Conservation (phyloP, 139 green algal species). For the Auxenochlorella pyrenoidosa region DNA sequence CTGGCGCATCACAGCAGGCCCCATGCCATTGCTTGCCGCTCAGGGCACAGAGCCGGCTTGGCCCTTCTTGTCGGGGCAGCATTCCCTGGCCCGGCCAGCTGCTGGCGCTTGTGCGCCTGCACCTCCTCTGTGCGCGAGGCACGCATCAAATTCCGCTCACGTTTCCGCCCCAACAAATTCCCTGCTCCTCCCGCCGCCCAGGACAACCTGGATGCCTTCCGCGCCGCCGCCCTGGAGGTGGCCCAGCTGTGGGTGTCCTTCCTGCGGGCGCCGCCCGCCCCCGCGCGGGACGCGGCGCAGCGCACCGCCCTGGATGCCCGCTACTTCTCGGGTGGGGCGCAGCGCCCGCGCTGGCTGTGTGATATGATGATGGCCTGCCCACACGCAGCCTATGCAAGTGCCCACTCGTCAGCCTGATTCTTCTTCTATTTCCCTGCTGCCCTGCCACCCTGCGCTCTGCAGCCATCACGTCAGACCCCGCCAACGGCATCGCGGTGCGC, state of each 20-base stretch:
- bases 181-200: background rate
- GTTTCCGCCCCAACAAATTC: background rate
- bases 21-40: too few relatives aligned
- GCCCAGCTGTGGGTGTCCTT: conserved; percentile 10
- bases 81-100: too few relatives aligned
- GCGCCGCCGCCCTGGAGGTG: background rate
- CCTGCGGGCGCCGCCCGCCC: background rate
- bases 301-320: background rate
- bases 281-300: background rate
- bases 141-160: too few relatives aligned
- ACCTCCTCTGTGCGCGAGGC: background rate
- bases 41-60: too few relatives aligned
- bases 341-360: too few relatives aligned
- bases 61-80: too few relatives aligned
- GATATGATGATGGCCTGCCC: too few relatives aligned
- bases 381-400: too few relatives aligned
- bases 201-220: background rate
- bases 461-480: background rate
- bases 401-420: too few relatives aligned
- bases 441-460: background rate
- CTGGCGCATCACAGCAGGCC: too few relatives aligned
- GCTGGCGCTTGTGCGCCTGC: background rate
- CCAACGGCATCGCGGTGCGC: background rate
- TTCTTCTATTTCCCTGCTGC: background rate
- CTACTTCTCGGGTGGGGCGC: background rate